Evolutionary conservation across 441 rosid genomes (phyloP), one percentile per base, ranked within the genome.

Genomic region (Adansonia grandidieri): DNA sequence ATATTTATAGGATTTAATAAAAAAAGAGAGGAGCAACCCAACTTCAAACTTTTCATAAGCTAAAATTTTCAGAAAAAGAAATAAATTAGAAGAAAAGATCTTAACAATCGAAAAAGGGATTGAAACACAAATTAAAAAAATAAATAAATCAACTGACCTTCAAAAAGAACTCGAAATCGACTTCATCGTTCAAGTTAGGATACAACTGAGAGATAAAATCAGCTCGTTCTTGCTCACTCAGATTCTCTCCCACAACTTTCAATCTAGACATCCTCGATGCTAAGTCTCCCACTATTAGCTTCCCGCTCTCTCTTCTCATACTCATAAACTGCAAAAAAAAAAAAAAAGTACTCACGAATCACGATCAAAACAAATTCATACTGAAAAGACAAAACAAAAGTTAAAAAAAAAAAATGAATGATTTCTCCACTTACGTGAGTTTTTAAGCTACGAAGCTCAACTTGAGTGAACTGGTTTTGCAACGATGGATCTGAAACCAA

Each of bases 401-500:
- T 24, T 24, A 24, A 24, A 0, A 17, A n/a, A 68, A 47, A 24
- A 4, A 14, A 37, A 19, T 5, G 42, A 14, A 54, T 20, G 8
- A 17, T 6, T 2, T 37, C 1, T 54, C 4, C 60, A 45, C 89
- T 73, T 85, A 91, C 98, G 58, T 94, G 96, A 79, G 93, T 74
- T 85, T 94, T 94, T 63, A 94, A 89, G 87, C 98, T 91, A 19
- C 97, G 91, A 75, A 94, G 98, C 93, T 94, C 98, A 48, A 92
- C 98, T 64, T 94, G 98, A 58, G 98, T 94, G 90, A 94, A 94
- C 87, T 94, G 98, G 80, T 91, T 94, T 69, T 94, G 98, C 40
- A 94, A 93, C 91, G 83, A 91, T 75, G 97, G 97, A 91, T 94
- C 98, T 81, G 98, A 92, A 19, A 94, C 94, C 15, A 94, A 81